These are phyloP conservation scores for Phyllosticta capitalensis DNA, from an alignment of 2,329 filamentous ascomycete species.

Conservation along the genomic window DNA sequence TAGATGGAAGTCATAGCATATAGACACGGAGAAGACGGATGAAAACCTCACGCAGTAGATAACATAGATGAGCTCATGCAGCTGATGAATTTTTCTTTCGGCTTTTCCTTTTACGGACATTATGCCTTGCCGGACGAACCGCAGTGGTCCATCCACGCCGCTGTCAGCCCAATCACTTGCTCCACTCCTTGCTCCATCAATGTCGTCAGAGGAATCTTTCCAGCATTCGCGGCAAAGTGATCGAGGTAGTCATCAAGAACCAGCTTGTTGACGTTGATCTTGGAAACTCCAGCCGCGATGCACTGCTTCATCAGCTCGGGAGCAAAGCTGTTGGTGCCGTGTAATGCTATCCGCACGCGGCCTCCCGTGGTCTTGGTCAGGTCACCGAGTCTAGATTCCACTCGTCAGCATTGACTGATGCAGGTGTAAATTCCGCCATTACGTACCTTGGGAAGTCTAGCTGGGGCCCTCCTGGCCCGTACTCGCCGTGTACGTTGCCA, in stretches of 20 bases:
- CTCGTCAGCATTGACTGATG: neutral
- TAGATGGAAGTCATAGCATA: neutral
- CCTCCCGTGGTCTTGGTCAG: slow-evolving; percentile 20
- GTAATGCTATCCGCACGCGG: slow-evolving; percentile 42
- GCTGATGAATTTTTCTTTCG: neutral
- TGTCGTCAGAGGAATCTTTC: slow-evolving; percentile 25
- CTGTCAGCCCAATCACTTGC: slow-evolving; percentile 32
- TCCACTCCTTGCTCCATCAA: slow-evolving; percentile 38
- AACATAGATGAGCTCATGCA: neutral
- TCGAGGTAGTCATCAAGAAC: slow-evolving; percentile 39
- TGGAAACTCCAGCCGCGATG: slow-evolving; percentile 43
- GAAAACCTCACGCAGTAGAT: neutral
- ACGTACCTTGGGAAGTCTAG: slow-evolving; percentile 17
- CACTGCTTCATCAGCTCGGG: slow-evolving; percentile 42
- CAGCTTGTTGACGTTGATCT: slow-evolving; percentile 50
- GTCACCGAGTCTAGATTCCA: slow-evolving; percentile 23
- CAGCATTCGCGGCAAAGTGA: slow-evolving; percentile 32
- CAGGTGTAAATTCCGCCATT: neutral
- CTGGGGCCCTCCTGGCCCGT: slow-evolving; percentile 26
- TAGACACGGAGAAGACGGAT: neutral
- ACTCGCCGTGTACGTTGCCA: slow-evolving; percentile 55
- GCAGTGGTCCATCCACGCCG: slow-evolving; percentile 40
- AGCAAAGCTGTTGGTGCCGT: slow-evolving; percentile 49
- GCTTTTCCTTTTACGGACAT: neutral
- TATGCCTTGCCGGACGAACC: slow-evolving; percentile 37